phyloP scores from a whole-genome alignment of 2,329 filamentous ascomycete genomes.

The Onygenales sp. region DNA sequence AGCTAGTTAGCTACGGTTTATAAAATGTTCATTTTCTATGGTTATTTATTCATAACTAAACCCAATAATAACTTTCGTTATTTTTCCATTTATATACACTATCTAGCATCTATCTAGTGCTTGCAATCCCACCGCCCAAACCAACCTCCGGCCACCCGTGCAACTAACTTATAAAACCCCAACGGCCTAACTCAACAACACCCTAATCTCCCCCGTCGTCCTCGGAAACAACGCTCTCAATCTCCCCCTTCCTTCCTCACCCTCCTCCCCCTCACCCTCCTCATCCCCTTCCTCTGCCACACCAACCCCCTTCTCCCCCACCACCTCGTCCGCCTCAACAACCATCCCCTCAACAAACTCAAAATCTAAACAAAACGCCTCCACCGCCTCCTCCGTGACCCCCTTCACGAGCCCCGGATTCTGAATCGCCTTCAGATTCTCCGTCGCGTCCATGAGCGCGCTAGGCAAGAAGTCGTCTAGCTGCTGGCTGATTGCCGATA shows the following conservation, averaged over 20 bases:
- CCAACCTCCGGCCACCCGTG: no score
- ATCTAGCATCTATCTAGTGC: no score
- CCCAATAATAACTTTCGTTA: no score
- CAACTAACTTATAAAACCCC: no score
- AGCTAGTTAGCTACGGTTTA: no score
- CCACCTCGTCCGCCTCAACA: slow-evolving; percentile 47
- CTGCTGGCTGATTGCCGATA: slow-evolving; percentile 61
- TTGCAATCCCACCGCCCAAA: no score
- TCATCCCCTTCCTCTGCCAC: slow-evolving; percentile 11
- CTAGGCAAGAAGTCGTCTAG: slow-evolving; percentile 89
- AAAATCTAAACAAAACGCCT: slow-evolving; percentile 78
- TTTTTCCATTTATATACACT: no score
- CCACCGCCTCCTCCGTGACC: slow-evolving; percentile 73
- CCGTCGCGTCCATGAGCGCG: slow-evolving; percentile 82
- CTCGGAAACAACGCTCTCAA: slow-evolving; percentile 53
- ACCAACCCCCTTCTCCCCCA: slow-evolving; percentile 23
- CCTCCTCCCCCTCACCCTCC: slow-evolving; percentile 9
- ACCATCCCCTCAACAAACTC: slow-evolving; percentile 57
- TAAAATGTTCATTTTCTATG: no score
- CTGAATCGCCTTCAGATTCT: slow-evolving; percentile 65
- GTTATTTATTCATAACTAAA: no score
- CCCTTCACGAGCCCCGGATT: slow-evolving; percentile 62
- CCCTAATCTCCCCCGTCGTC: slow-evolving; percentile 54
- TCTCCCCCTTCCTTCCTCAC: slow-evolving; percentile 19
- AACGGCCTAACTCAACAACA: slow-evolving; percentile 47